Evolutionary conservation across 306 rosid genomes (phyloP).

Genomic region (Canavalia ensiformis): DNA sequence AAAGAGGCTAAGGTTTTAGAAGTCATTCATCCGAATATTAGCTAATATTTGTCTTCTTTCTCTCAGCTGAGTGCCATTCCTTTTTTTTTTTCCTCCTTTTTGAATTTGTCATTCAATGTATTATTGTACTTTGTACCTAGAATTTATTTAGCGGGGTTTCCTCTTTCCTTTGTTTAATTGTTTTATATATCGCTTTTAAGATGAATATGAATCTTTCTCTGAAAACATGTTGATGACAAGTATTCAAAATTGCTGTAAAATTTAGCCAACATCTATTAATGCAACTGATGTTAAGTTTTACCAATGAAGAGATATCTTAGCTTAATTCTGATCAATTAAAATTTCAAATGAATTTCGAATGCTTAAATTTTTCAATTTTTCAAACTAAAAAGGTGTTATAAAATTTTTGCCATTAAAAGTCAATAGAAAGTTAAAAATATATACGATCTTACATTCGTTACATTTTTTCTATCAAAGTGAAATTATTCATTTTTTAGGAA

Average conservation of each 20-base stretch:
- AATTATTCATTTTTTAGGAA: too few species aligned
- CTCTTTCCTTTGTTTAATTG: not conserved
- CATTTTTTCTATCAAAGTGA: too few species aligned
- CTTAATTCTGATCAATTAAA: not conserved
- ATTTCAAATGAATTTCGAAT: not conserved
- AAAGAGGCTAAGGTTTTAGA: not conserved
- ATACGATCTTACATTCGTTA: too few species aligned
- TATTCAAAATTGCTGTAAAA: not conserved
- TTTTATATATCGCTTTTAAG: not conserved
- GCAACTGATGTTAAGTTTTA: too few species aligned
- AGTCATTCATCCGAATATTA: constrained; percentile 26
- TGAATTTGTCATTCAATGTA: constrained; percentile 30
- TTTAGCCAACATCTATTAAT: too few species aligned
- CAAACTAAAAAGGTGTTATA: not conserved
- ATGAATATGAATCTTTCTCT: not conserved
- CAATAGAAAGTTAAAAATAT: not conserved
- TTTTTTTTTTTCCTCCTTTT: not conserved
- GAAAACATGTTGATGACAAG: not conserved
- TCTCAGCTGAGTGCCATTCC: not conserved
- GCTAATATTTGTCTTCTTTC: constrained; percentile 27
- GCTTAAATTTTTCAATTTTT: not conserved
- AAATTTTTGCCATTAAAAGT: not conserved
- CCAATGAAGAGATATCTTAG: too few species aligned
- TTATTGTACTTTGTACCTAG: constrained; percentile 27
- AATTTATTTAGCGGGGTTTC: not conserved